Base-by-base conservation (phyloP, 1,139 yeast genomes). In the Debaryomyces subglobosus region DNA sequence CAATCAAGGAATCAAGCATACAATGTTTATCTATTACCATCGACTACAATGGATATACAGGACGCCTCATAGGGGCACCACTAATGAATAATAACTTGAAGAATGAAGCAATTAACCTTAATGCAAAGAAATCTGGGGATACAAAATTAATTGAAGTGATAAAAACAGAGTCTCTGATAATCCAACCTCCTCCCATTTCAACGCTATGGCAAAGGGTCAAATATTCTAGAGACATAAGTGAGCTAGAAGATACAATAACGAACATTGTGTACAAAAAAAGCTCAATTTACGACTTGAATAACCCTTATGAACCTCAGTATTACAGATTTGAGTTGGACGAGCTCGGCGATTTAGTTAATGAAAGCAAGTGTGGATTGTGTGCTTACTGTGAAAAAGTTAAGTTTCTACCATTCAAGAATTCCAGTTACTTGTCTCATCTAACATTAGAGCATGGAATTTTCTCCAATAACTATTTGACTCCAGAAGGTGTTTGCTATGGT, bases 361-460 rank as follows among this genome's bases (percentile, higher is more conserved):
- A 60, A 32, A 58, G 63, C 42, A 63, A 63, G 44, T 61, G 71
- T 41, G 74, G 73, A 34, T 50, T 67, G 46, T 69, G 74, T 57
- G 67, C 72, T 0, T 69, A 66, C 47, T 69, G 74, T 47, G 59
- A 59, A 35, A 55, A 56, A 30, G 63, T 68, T 24, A 65, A 62
- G 49, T 69, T 69, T 47, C 56, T 67, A 21, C 69, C 72, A 1
- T 65, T 66, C 51, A 69, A 69, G 51, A 68, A 68, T 53, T 64
- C 70, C 1, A 63, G 67, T 32, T 69, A 68, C 51, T 61, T 70
- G 5, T 64, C 71, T 3, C 74, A 69, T 51, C 54, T 69, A 51
- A 66, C 72, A 3, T 59, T 69, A 44, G 71, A 66, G 51, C 74
- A 69, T 56, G 74, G 74, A 1, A 59, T 69, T 5, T 67, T 61